A percentile compares a stretch with the other conserved stretches of the same genome.
These are phyloP conservation scores for Striga hermonthica DNA, from an alignment of 305 asterid genomes.

Conservation along the genomic window DNA sequence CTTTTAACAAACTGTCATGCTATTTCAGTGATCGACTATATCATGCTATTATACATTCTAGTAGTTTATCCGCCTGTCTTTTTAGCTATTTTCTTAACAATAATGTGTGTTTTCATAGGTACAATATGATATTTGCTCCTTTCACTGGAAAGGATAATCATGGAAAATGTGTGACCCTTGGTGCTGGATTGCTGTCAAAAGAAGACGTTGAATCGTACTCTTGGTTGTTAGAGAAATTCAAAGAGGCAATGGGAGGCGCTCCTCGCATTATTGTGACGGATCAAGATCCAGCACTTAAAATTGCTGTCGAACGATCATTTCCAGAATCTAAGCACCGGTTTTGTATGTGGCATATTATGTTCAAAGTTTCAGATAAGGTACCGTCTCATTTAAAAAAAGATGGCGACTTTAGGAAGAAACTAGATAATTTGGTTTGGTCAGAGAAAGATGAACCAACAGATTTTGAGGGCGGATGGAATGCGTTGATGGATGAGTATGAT, in stretches of 20 bases:
- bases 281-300: background rate
- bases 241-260: background rate
- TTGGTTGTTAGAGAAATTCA: background rate
- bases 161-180: background rate
- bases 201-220: background rate
- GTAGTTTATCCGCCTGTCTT: too few species aligned
- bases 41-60: too few species aligned
- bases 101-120: background rate
- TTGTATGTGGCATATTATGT: background rate
- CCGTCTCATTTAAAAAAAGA: background rate
- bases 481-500: background rate
- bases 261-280: background rate
- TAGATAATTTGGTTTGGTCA: background rate
- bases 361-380: background rate
- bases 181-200: background rate
- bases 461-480: background rate
- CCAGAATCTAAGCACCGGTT: background rate
- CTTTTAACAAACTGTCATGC: too few species aligned
- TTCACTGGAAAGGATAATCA: background rate
- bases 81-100: background rate
- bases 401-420: background rate
- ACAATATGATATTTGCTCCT: background rate
- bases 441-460: background rate
- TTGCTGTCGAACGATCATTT: background rate
- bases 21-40: too few species aligned